Base-by-base conservation (phyloP, 352 stramenopile species). In the Paralagenidium karlingii region DNA sequence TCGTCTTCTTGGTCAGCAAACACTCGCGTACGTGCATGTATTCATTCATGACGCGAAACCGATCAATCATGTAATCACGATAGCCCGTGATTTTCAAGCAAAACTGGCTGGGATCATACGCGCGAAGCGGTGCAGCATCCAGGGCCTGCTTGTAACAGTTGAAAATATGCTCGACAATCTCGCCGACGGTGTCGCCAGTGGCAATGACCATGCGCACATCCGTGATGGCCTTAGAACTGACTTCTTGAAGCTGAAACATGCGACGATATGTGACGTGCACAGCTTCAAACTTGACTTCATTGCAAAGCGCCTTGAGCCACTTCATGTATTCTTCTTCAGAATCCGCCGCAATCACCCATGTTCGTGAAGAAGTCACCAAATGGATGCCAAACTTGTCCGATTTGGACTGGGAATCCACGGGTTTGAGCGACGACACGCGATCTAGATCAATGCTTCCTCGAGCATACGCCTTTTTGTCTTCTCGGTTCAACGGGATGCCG, bases 81-180 rank as follows among this genome's bases (percentile, higher is more conserved):
- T 75, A 89, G 18, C 78, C 75, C 8, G 67, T 92, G 21, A 92
- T 78, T 51, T 92, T 92, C 24, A 92, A 50, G 38, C 82, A 59
- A 42, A 88, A 92, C 50, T 92, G 70, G 24, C 58, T 63, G 6
- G 74, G 74, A 33, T 88, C 73, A 53, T 91, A 91, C 10, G 77
- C 69, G 30, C 58, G 58, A 42, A 91, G 52, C 8, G 77, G 74
- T 0, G 75, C 74, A 0, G 77, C 74, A 52, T 88, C 74, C 3
- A 88, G 48, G 13, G 63, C 65, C 45, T 83, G 68, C 45, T 85
- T 76, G 63, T 91, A 91, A 45, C 73, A 91, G 41, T 87, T 85
- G 47, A 91, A 91, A 20, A 91, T 88, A 40, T 86, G 71, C 64
- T 88, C 77, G 20, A 91, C 77, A 49, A 87, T 87, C 52, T 91